Evolutionary conservation across 192 early-diverging fungal species (phyloP), one percentile per base, ranked within the genome.

Genomic region (Chytriomyces sp.): DNA sequence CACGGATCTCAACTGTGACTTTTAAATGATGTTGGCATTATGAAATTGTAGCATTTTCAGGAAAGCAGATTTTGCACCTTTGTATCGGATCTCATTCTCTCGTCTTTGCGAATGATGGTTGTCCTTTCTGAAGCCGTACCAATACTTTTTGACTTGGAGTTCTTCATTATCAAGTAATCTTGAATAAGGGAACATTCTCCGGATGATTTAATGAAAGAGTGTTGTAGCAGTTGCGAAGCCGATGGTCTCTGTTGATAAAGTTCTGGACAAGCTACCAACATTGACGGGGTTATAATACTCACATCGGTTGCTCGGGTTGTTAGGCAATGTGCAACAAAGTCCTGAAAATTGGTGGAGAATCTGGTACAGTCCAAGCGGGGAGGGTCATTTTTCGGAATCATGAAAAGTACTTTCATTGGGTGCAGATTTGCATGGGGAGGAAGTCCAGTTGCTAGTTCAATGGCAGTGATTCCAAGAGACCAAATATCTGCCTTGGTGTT

Each of bases 401-500:
- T 79, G 68, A 98, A 94, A 34, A 98, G 80, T n/a, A 87, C 86
- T 59, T 59, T 72, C 81, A 84, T 78, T 37, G 83, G 83, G 49
- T 75, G 70, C 28, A 82, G 37, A 12, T 77, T 61, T 34, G 62
- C 44, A 40, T 72, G 41, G 5, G 70, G 70, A 17, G 70, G 70
- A 5, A 72, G 36, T 58, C 70, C 70, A 19, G 93, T 93, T n/a
- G 95, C 94, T 40, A 99, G 80, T 82, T 99, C 97, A 40, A 98
- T 96, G 0, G 94, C 95, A 3, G 96, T 99, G 68, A 99, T 97
- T 2, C 97, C 97, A 38, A 97, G 82, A 30, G 91, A 93, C 97
- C 97, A 99, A 34, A 99, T 96, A 81, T 99, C 97, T 0, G 28
- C 60, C 38, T 65, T 65, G 17, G 63, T 49, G 31, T 65, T 65